phyloP scores from a whole-genome alignment of 78 protist species.

The slime mould (Dictyostelium discoideum) region DNA sequence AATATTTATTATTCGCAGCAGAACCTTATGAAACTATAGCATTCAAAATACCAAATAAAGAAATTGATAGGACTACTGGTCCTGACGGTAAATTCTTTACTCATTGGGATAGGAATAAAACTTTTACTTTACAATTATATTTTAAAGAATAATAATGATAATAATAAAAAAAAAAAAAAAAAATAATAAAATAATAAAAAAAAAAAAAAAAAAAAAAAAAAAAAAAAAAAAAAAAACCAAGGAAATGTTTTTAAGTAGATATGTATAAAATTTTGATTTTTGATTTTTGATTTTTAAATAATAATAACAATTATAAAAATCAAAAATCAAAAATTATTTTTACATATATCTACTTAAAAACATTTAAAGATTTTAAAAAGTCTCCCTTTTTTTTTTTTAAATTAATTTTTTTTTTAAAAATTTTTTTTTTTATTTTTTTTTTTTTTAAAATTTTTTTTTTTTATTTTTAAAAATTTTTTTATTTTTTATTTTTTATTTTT shows the following conservation, averaged over 20 bases:
- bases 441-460: too few species aligned
- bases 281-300: too few species aligned
- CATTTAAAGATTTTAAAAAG: not conserved
- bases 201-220: not conserved
- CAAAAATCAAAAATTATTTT: too few species aligned
- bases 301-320: too few species aligned
- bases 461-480: too few species aligned
- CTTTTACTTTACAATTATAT: conserved; percentile 55
- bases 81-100: conserved; percentile 79
- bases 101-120: conserved; percentile 71
- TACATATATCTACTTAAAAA: not conserved
- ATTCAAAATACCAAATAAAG: conserved; percentile 96
- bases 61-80: conserved; percentile 73
- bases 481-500: too few species aligned
- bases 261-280: too few species aligned
- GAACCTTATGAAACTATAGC: conserved; percentile 99
- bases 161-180: not conserved
- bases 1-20: conserved; percentile 98
- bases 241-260: too few species aligned
- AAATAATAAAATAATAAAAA: not conserved
- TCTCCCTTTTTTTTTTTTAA: too few species aligned
- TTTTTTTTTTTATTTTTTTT: too few species aligned
- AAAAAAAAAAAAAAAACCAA: too few species aligned
- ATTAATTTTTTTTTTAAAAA: too few species aligned
- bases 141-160: not conserved